Evolutionary conservation across 345 rosid species (phyloP).

Genomic region (Linum trigynum): DNA sequence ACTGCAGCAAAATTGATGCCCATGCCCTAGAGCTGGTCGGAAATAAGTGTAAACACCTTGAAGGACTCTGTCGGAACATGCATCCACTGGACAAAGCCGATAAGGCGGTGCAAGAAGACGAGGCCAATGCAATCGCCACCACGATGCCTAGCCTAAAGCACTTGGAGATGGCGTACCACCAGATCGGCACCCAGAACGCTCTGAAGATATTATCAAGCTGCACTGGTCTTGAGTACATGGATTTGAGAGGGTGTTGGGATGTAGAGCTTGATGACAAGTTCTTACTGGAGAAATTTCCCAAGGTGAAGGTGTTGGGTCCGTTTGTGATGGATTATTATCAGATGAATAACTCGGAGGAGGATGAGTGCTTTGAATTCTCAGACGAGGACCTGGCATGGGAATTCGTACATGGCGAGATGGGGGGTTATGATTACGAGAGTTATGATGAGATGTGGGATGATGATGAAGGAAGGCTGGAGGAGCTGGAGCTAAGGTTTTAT

Average conservation of each 20-base stretch:
- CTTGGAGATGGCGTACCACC: constrained; percentile 62
- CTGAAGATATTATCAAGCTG: constrained; percentile 51
- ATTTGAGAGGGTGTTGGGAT: constrained; percentile 84
- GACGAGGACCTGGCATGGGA: constrained; percentile 65
- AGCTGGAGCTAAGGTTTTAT: constrained; percentile 52
- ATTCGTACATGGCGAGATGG: constrained; percentile 52
- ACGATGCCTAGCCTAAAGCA: constrained; percentile 76
- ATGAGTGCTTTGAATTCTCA: constrained; percentile 56
- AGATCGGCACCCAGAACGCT: constrained; percentile 49
- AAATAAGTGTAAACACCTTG: constrained; percentile 55
- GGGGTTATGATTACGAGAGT: constrained; percentile 30
- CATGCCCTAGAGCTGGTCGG: constrained; percentile 66
- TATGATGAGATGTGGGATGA: constrained; percentile 44
- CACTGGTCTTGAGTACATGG: constrained; percentile 54
- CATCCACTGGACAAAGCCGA: constrained; percentile 42
- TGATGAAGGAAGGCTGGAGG: constrained; percentile 37
- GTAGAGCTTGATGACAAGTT: constrained; percentile 53
- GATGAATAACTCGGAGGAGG: constrained; percentile 48
- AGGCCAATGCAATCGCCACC: constrained; percentile 63
- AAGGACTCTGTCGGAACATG: constrained; percentile 64
- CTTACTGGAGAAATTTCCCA: constrained; percentile 57
- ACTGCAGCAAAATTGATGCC: constrained; percentile 55
- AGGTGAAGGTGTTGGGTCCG: constrained; percentile 67
- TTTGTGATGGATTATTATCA: constrained; percentile 43
- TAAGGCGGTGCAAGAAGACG: constrained; percentile 49